phyloP scores from a whole-genome alignment of 768 basidiomycete genomes.

The Leccinum subgranulosum region DNA sequence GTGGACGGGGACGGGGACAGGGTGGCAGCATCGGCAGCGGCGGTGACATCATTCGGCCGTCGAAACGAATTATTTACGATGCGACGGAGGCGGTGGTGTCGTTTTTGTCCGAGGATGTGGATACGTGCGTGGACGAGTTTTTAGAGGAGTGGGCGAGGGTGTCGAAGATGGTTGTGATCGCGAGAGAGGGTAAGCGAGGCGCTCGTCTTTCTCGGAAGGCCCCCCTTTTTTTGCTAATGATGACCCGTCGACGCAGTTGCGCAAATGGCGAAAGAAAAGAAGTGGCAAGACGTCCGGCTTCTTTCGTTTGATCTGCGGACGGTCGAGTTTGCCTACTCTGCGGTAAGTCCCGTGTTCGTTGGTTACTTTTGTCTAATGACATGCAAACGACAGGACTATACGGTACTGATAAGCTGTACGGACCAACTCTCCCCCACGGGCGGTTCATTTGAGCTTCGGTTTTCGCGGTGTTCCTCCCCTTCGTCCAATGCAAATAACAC shows the following conservation, averaged over 20 bases:
- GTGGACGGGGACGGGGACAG: conserved; percentile 28
- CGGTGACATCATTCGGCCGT: conserved; percentile 68
- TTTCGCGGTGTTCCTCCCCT: conserved; percentile 46
- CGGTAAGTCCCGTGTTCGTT: conserved; percentile 34
- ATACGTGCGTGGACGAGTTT: conserved; percentile 87
- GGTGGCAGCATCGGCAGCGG: conserved; percentile 19
- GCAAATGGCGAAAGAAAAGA: conserved; percentile 71
- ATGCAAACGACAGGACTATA: conserved; percentile 52
- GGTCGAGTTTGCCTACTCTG: conserved; percentile 83
- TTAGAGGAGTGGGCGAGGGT: conserved; percentile 91
- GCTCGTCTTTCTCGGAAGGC: background rate
- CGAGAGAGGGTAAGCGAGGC: conserved; percentile 67
- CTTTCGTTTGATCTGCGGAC: conserved; percentile 90
- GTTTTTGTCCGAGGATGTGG: conserved; percentile 82
- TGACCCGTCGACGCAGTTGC: conserved; percentile 54
- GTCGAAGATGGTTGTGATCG: conserved; percentile 92
- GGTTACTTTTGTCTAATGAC: background rate
- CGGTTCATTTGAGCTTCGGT: conserved; percentile 71
- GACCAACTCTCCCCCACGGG: conserved; percentile 69
- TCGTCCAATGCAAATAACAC: conserved; percentile 12
- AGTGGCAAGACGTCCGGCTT: conserved; percentile 74
- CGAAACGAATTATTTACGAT: conserved; percentile 87
- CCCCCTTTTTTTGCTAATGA: background rate
- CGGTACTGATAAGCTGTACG: conserved; percentile 74
- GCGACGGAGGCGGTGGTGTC: conserved; percentile 85